phyloP scores from a whole-genome alignment of 768 basidiomycete genomes.

The Mycena maculata region DNA sequence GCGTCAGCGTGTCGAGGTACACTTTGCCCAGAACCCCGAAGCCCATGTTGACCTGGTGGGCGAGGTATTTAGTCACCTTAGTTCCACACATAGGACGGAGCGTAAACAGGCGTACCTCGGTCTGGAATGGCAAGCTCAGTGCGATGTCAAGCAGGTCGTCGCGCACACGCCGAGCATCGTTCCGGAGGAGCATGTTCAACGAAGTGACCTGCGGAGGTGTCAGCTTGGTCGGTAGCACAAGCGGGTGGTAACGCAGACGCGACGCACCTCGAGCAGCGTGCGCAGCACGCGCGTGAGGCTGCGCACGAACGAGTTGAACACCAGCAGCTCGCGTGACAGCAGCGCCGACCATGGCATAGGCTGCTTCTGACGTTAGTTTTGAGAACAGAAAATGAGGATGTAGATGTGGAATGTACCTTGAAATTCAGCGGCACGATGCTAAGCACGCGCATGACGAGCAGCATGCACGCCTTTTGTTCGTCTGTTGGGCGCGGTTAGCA shows the following conservation, averaged over 20 bases:
- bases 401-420: too few species aligned
- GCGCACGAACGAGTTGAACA: constrained; percentile 98
- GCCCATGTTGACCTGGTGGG: constrained; percentile 77
- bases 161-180: constrained; percentile 85
- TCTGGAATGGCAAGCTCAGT: constrained; percentile 93
- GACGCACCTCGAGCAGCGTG: constrained; percentile 80
- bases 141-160: constrained; percentile 95
- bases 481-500: constrained; percentile 65
- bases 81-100: background rate
- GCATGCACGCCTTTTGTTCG: constrained; percentile 93
- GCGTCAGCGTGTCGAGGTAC: constrained; percentile 92
- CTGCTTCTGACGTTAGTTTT: constrained; percentile 53
- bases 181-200: constrained; percentile 92
- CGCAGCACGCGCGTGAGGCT: constrained; percentile 91
- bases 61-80: background rate
- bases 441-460: constrained; percentile 95
- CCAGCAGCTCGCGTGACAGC: constrained; percentile 93
- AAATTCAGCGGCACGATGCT: too few species aligned
- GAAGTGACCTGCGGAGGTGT: constrained; percentile 65
- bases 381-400: too few species aligned
- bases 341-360: constrained; percentile 95
- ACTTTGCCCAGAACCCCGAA: constrained; percentile 98
- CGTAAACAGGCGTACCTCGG: constrained; percentile 65
- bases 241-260: too few species aligned
- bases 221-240: too few species aligned